phyloP scores from a whole-genome alignment of 768 basidiomycete species.

The Suillus tomentosus region DNA sequence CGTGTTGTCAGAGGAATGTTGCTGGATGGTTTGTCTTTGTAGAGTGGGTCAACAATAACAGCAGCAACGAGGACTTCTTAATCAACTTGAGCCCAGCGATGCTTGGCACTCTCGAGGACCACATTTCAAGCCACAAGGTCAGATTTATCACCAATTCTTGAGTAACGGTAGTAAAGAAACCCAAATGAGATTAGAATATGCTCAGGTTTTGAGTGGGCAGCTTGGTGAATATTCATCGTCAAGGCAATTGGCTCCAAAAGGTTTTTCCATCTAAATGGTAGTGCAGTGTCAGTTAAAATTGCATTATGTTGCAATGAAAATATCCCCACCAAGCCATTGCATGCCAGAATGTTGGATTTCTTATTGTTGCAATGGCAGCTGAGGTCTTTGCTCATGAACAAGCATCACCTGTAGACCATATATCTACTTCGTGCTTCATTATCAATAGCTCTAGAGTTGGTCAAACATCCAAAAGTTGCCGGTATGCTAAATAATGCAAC shows the following conservation, averaged over 20 bases:
- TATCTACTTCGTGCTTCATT: slow-evolving; percentile 11
- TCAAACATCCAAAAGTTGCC: slow-evolving; percentile 31
- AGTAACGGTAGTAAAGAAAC: slow-evolving; percentile 15
- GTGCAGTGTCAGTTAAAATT: slow-evolving; percentile 28
- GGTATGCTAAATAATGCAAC: slow-evolving; percentile 37
- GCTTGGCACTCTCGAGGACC: slow-evolving; percentile 34
- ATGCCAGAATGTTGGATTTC: slow-evolving; percentile 25
- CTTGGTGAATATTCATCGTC: slow-evolving; percentile 33
- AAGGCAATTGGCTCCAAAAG: slow-evolving; percentile 35
- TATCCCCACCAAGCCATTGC: not conserved
- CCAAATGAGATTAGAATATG: slow-evolving; percentile 36
- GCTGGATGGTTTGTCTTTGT: not conserved
- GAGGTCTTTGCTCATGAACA: slow-evolving; percentile 27
- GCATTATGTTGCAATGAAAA: not conserved
- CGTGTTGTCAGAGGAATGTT: not conserved
- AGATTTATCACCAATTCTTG: slow-evolving; percentile 11
- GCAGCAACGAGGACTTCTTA: slow-evolving; percentile 35
- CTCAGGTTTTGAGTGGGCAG: slow-evolving; percentile 31
- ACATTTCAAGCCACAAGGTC: slow-evolving; percentile 13
- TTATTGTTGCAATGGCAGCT: slow-evolving; percentile 32
- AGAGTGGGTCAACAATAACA: slow-evolving; percentile 32
- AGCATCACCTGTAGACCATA: slow-evolving; percentile 28
- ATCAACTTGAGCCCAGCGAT: slow-evolving; percentile 30
- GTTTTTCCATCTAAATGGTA: slow-evolving; percentile 25
- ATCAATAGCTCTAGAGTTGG: slow-evolving; percentile 22